Conservation (phyloP, 2,329 filamentous ascomycete species). For the Trichoderma simmonsii region DNA sequence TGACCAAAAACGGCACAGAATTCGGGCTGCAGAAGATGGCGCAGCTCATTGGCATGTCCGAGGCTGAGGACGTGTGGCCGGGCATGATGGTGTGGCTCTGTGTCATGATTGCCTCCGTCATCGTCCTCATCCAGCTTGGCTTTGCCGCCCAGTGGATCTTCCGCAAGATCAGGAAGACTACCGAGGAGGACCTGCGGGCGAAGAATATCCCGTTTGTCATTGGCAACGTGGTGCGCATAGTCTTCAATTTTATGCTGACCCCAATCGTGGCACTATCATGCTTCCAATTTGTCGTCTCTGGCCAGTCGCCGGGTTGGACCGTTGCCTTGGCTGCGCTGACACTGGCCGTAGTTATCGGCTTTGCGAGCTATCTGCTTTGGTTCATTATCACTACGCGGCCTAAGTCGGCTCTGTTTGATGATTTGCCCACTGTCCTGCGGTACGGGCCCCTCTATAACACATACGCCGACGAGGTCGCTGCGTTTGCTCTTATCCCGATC, state of each 20-base stretch:
- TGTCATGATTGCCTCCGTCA: slow-evolving; percentile 65
- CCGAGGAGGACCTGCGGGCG: slow-evolving; percentile 81
- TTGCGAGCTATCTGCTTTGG: slow-evolving; percentile 74
- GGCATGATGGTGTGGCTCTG: slow-evolving; percentile 91
- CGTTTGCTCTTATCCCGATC: slow-evolving; percentile 84
- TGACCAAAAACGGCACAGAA: slow-evolving; percentile 72
- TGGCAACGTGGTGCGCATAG: slow-evolving; percentile 76
- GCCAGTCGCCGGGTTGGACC: slow-evolving; percentile 63
- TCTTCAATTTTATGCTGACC: slow-evolving; percentile 89
- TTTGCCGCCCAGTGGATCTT: slow-evolving; percentile 76
- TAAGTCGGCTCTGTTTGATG: slow-evolving; percentile 86
- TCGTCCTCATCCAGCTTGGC: slow-evolving; percentile 69
- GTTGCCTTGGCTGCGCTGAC: slow-evolving; percentile 74
- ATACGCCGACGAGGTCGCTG: slow-evolving; percentile 87
- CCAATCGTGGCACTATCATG: slow-evolving; percentile 83
- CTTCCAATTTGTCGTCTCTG: slow-evolving; percentile 82
- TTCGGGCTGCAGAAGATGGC: slow-evolving; percentile 78
- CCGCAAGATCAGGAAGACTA: slow-evolving; percentile 65
- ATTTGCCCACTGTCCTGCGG: slow-evolving; percentile 80
- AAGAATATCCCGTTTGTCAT: slow-evolving; percentile 89
- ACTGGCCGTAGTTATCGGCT: slow-evolving; percentile 67
- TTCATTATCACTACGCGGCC: slow-evolving; percentile 79
- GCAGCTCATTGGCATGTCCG: slow-evolving; percentile 77
- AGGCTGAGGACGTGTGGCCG: slow-evolving; percentile 80
- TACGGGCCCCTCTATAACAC: slow-evolving; percentile 98